Percentiles rank a stretch among this genome's conserved stretches.
These are phyloP conservation scores for Symbiodinium natans DNA, from an alignment of 73 alveolate genomes.

Conservation along the genomic window DNA sequence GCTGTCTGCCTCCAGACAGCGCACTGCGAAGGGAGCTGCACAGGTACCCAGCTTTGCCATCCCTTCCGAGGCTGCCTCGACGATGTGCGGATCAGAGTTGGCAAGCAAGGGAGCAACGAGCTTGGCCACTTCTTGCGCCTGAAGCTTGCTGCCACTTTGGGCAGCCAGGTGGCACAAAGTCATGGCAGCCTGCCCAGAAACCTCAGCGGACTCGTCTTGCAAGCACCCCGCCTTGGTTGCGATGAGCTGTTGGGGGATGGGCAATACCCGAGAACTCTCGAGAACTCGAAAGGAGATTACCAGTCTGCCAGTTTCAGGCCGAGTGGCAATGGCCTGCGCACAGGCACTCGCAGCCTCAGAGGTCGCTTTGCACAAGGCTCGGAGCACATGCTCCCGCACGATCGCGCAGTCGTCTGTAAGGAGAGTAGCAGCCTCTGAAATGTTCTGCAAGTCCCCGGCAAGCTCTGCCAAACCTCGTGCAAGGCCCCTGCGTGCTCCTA, in stretches of 20 bases:
- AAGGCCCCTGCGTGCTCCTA: neutral
- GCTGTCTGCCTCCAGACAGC: neutral
- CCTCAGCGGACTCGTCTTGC: slow-evolving; percentile 4
- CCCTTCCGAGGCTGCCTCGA: neutral
- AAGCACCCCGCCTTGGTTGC: neutral
- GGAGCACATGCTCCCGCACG: neutral
- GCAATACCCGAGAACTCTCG: neutral
- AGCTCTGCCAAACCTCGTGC: neutral
- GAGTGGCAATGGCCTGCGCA: slow-evolving; percentile 14
- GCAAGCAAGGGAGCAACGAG: neutral
- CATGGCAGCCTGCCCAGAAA: slow-evolving; percentile 35
- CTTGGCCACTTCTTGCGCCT: neutral
- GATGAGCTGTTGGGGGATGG: too few relatives aligned
- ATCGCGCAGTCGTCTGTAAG: neutral
- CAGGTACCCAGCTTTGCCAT: neutral
- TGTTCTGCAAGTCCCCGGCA: neutral
- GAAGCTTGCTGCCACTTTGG: neutral
- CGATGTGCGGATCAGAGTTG: neutral
- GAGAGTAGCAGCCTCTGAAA: neutral
- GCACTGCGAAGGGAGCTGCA: neutral
- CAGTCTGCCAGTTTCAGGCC: neutral
- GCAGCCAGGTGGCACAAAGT: slow-evolving; percentile 37
- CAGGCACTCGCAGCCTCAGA: slow-evolving; percentile 46
- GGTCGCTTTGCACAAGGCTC: slow-evolving; percentile 15
- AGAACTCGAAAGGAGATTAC: neutral